Evolutionary conservation across 306 rosid genomes (phyloP).

Genomic region (Ziziphus jujuba): DNA sequence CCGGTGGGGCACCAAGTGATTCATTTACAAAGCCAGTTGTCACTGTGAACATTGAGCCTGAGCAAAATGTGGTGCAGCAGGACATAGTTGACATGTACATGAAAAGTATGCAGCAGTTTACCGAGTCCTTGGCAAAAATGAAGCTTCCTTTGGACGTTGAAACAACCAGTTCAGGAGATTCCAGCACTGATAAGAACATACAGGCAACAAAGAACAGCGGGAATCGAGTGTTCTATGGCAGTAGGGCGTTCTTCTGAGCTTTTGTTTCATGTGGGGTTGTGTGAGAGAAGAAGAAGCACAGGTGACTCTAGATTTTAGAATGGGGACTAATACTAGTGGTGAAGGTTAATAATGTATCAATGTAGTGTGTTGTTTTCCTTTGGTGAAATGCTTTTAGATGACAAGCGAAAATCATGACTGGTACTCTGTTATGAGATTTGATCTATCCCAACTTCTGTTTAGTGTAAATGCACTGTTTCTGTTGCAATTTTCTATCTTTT

Average conservation of each 20-base stretch:
- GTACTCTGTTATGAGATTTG: slow-evolving; percentile 44
- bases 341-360: slow-evolving; percentile 55
- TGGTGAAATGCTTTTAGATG: slow-evolving; percentile 45
- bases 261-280: slow-evolving; percentile 34
- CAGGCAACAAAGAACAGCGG: slow-evolving; percentile 49
- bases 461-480: slow-evolving; percentile 40
- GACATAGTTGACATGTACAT: slow-evolving; percentile 93
- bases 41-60: slow-evolving; percentile 63
- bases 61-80: slow-evolving; percentile 81
- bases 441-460: slow-evolving; percentile 30
- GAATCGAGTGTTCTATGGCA: slow-evolving; percentile 89
- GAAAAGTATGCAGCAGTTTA: slow-evolving; percentile 99
- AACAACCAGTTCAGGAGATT: slow-evolving; percentile 66
- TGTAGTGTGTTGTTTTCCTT: slow-evolving; percentile 46
- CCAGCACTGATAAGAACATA: slow-evolving; percentile 72
- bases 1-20: slow-evolving; percentile 46
- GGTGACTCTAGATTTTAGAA: slow-evolving; percentile 59
- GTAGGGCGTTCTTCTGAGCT: slow-evolving; percentile 90
- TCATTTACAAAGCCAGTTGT: slow-evolving; percentile 46
- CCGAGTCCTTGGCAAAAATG: slow-evolving; percentile 93
- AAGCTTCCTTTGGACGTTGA: slow-evolving; percentile 91
- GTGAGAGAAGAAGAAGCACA: slow-evolving; percentile 41
- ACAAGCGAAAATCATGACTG: slow-evolving; percentile 50
- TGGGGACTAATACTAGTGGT: slow-evolving; percentile 44
- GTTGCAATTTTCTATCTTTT: slow-evolving; percentile 29